phyloP scores from a whole-genome alignment of 2,329 filamentous ascomycete genomes.

The Verticillium zaregamsianum region DNA sequence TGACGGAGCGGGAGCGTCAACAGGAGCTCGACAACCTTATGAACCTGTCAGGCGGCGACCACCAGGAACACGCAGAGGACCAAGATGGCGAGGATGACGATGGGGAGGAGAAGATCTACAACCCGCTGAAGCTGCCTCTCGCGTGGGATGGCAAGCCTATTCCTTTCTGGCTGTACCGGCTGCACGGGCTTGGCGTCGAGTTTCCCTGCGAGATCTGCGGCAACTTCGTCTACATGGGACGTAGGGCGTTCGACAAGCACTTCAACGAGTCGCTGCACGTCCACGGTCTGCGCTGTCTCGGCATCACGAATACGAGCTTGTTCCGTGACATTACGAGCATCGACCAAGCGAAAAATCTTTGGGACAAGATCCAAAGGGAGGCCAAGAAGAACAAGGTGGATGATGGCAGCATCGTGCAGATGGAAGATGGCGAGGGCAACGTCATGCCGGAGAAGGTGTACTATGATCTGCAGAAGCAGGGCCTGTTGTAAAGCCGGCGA shows the following conservation, averaged over 20 bases:
- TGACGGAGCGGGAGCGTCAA: slow-evolving; percentile 94
- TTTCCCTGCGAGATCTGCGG: slow-evolving; percentile 96
- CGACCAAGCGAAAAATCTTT: slow-evolving; percentile 80
- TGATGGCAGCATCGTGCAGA: slow-evolving; percentile 86
- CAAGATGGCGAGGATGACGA: slow-evolving; percentile 69
- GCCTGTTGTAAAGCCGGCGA: slow-evolving; percentile 57
- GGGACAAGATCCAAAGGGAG: slow-evolving; percentile 89
- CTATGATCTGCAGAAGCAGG: slow-evolving; percentile 89
- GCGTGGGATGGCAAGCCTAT: slow-evolving; percentile 99
- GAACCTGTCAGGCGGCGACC: slow-evolving; percentile 34
- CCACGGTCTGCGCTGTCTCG: slow-evolving; percentile 88
- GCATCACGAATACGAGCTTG: slow-evolving; percentile 84
- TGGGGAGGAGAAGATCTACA: slow-evolving; percentile 88
- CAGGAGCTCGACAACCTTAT: slow-evolving; percentile 90
- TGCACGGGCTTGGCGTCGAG: slow-evolving; percentile 92
- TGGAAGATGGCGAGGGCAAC: slow-evolving; percentile 96
- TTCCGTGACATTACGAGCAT: slow-evolving; percentile 95
- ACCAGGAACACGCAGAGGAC: slow-evolving; percentile 36
- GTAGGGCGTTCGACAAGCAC: slow-evolving; percentile 95
- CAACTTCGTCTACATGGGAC: slow-evolving; percentile 98
- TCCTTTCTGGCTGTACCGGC: slow-evolving; percentile 96
- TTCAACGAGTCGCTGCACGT: slow-evolving; percentile 94
- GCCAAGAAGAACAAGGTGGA: slow-evolving; percentile 72
- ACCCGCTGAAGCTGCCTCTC: slow-evolving; percentile 89
- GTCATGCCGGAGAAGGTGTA: slow-evolving; percentile 99